Evolutionary conservation across 768 basidiomycete genomes (phyloP), one percentile per base, ranked within the genome.

Genomic region (Russula olivacea): DNA sequence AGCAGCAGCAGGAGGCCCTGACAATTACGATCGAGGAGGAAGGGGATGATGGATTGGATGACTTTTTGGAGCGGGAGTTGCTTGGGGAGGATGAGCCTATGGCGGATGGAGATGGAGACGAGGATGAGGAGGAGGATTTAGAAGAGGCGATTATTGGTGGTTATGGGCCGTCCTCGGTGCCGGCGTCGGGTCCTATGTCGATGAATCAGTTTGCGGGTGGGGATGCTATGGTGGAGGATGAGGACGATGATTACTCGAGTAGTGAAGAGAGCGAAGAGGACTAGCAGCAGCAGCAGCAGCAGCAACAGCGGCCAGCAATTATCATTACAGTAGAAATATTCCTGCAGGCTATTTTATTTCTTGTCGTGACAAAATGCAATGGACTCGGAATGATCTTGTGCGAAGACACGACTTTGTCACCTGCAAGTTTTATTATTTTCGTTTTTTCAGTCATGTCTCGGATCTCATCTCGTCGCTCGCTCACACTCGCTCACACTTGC

Each of bases 211-310:
- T 80, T 63, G 83, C 76, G 10, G 79, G 75, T 49, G 79, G 76
- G 67, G 72, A 38, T 17, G 19, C 25, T 4, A 19, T 61, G 28
- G 68, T 61, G 48, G 74, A 66, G 40, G 75, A 78, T 38, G 79
- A 81, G 32, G 81, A 82, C 55, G 82, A 80, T 45, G 81, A 79
- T 60, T 78, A 79, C 19, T 79, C 80, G 10, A 83, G 81, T 64
- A 78, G 65, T 41, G 76, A 83, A 30, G 82, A 84, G 2, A 82
- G 79, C 67, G 83, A 84, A 5, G 67, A 68, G 23, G 45, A 47
- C 21, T 47, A 47, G 12, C 14, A 36, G 36, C 8, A 36, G 41
- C 8, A 43, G 19, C 19, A 43, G 41, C 43, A 45, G 19, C 10
- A n/a, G 9, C 7, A 9, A 1, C 6, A 7, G 45, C 21, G 11